Evolutionary conservation across 352 stramenopile species (phyloP), one percentile per base, ranked within the genome.

Genomic region (Globisporangium megalacanthum): DNA sequence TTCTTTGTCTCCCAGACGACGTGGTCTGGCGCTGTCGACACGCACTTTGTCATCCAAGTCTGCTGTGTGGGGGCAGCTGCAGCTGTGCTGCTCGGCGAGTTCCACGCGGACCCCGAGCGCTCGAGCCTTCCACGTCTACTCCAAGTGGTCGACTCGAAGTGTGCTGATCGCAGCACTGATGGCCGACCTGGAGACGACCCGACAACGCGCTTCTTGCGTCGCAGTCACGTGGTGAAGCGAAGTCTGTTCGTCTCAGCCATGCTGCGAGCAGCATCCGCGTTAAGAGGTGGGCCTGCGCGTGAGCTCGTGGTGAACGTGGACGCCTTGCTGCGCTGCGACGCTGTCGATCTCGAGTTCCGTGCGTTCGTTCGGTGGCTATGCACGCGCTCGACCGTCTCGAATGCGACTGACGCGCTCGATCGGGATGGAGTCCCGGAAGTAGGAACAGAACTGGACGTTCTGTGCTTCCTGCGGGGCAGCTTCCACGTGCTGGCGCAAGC

Each of bases 61-160:
- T 54, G 47, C 31, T 61, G 47, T 20, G 19, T 67, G 13, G 49
- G 36, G 3, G 61, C 41, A 39, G 42, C 62, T 8, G 33, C 56
- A 14, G 55, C 25, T 4, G 37, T 36, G 19, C 37, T 67, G 10
- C 33, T 65, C 13, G 52, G 10, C 13, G n/a, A 31, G 37, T 52
- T 36, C 51, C 25, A 31, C 6, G 14, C 11, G 7, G 44, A 49
- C 10, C 6, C 4, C 44, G 15, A 36, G 47, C 45, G 19, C 6
- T 17, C 47, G 6, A 20, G 54, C 50, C 22, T 54, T 13, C 35
- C 20, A n/a, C 37, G 13, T 3, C 50, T 62, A 14, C 36, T 62
- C 10, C 49, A 58, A 42, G 41, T 19, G 31, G 53, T 62, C 31
- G 57, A 62, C 25, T 45, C 36, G 2, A 46, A 42, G 41, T 52